These are phyloP conservation scores for Auricularia cornea DNA, from an alignment of 768 basidiomycete species.

Conservation along the genomic window DNA sequence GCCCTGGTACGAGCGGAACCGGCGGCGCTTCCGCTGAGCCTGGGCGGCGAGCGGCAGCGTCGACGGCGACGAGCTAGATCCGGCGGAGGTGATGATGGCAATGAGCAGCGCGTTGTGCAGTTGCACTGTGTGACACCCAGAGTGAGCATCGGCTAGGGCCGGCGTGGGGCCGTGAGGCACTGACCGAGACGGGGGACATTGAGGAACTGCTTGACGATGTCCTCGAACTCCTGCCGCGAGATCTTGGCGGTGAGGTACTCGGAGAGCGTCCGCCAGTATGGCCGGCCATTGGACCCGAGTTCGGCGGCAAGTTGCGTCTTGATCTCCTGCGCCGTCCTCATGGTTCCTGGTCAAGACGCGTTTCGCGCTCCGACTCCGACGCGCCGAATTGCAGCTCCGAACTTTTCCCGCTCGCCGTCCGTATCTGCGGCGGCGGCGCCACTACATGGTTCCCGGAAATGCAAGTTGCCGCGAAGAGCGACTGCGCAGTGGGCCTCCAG, in stretches of 20 bases:
- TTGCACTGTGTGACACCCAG: constrained; percentile 52
- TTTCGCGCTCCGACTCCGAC: too few relatives aligned
- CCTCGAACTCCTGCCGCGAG: constrained; percentile 72
- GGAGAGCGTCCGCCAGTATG: constrained; percentile 58
- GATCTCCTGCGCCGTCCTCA: constrained; percentile 23
- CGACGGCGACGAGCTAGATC: constrained; percentile 58
- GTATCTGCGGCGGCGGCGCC: too few relatives aligned
- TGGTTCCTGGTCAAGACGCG: neutral
- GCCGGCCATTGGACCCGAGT: constrained; percentile 50
- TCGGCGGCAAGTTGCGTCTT: constrained; percentile 57
- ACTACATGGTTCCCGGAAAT: too few relatives aligned
- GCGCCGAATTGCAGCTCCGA: too few relatives aligned
- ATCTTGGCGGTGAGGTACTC: constrained; percentile 58
- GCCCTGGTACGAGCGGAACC: constrained; percentile 63
- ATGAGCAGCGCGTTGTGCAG: constrained; percentile 80
- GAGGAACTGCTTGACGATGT: constrained; percentile 51
- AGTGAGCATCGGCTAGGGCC: too few relatives aligned
- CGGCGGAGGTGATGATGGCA: constrained; percentile 72
- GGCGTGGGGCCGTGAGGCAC: too few relatives aligned
- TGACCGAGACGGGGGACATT: constrained; percentile 47
- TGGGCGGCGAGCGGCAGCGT: constrained; percentile 46
- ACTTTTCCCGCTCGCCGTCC: too few relatives aligned
- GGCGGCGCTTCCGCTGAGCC: constrained; percentile 60
- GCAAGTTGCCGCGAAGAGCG: too few relatives aligned
- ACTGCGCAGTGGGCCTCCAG: too few relatives aligned